Evolutionary conservation across 441 rosid genomes (phyloP), one percentile per base, ranked within the genome.

Genomic region (Eruca vesicaria): DNA sequence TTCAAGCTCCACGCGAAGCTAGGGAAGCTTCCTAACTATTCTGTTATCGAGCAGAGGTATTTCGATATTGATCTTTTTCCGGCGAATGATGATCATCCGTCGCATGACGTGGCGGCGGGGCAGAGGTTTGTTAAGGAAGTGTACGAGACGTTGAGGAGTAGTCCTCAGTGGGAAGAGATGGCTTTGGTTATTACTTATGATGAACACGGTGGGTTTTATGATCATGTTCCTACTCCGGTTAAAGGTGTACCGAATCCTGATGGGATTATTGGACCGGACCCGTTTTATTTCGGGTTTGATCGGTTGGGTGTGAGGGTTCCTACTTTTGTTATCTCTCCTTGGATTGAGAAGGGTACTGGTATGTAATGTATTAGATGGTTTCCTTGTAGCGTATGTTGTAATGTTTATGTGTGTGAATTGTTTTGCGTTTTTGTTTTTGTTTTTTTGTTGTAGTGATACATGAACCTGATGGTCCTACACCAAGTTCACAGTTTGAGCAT

Each of bases 81-180:
- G 20, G 99, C 99, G 9, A 94, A 92, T 57, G 99, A 94, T 20
- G 99, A 92, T 68, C 99, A 92, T 21, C 99, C 99, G 38, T 90
- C 99, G 55, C 99, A 92, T 55, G 99, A 94, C 75, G 85, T 94
- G 78, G 91, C 98, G 38, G 68, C 60, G 0, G 99, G 99, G 1
- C 99, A 92, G 87, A 82, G 57, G 81, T 94, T 94, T 60, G 90
- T 94, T 76, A 94, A 94, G 89, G 98, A 94, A 75, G 93, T 94
- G 33, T 92, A 94, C 67, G 98, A 94, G 86, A 89, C 84, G 41
- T 73, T 94, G 68, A 74, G 99, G 79, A 82, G 83, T 2, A 92
- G 99, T 50, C 98, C 99, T 3, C 98, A 94, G 89, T 92, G 99
- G 97, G 81, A 92, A 2, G 99, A 94, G 81, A 88, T 82, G 94